These are phyloP conservation scores for Podaxis sp. DNA, from an alignment of 768 basidiomycete species.

Conservation along the genomic window DNA sequence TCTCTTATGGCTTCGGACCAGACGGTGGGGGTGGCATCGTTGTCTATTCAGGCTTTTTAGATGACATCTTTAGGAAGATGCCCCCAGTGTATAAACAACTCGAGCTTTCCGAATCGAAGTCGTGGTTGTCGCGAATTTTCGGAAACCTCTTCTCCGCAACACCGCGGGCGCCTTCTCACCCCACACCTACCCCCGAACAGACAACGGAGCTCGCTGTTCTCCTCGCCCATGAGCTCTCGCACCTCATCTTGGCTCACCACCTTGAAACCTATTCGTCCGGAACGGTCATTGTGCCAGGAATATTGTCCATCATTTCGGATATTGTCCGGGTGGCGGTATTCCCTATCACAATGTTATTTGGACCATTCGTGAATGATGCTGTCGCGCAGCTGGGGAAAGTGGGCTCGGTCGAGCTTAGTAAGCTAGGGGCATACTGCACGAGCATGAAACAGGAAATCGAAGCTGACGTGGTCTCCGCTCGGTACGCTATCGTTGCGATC, in stretches of 20 bases:
- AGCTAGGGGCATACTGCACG: slow-evolving; percentile 71
- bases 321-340: slow-evolving; percentile 75
- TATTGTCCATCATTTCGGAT: slow-evolving; percentile 75
- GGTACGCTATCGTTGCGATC: slow-evolving; percentile 38
- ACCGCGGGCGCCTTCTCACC: slow-evolving; percentile 30
- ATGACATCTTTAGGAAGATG: slow-evolving; percentile 67
- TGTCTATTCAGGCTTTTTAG: slow-evolving; percentile 90
- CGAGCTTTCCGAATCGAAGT: slow-evolving; percentile 21
- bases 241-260: slow-evolving; percentile 88
- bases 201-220: slow-evolving; percentile 87
- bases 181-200: slow-evolving; percentile 71
- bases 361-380: slow-evolving; percentile 94
- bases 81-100: slow-evolving; percentile 22
- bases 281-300: slow-evolving; percentile 76
- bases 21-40: slow-evolving; percentile 92
- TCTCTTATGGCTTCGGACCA: slow-evolving; percentile 93
- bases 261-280: slow-evolving; percentile 86
- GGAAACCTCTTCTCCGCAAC: slow-evolving; percentile 35
- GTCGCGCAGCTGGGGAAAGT: slow-evolving; percentile 77
- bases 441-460: slow-evolving; percentile 85
- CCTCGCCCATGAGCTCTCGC: slow-evolving; percentile 90
- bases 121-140: slow-evolving; percentile 48
- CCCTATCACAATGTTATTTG: slow-evolving; percentile 86
- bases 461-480: slow-evolving; percentile 83
- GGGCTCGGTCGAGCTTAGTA: slow-evolving; percentile 70